Base-by-base conservation (phyloP, 805 yeast genomes). In the Metschnikowia dekortorum region DNA sequence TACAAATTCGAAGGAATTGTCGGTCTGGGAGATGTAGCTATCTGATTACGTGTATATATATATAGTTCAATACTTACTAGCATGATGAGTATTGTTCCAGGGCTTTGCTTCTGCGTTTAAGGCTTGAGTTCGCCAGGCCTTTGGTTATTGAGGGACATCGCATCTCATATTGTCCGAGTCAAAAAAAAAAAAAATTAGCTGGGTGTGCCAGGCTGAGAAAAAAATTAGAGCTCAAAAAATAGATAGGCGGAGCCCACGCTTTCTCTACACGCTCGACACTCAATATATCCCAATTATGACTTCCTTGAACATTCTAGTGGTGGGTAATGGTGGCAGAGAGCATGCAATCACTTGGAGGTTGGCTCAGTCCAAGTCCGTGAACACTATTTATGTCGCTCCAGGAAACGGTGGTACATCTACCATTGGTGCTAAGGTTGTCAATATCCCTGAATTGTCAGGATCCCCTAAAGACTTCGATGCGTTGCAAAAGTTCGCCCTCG, bases 251-350 rank as follows among this genome's bases (percentile, higher is more conserved):
- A 32, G 38, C 38, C 18, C 34, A 42, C 45, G 45, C 28, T 33
- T 42, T 33, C 37, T 42, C 45, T 30, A 42, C 45, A 22, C 45
- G 38, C 9, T 39, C 34, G 33, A 29, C 43, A 22, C 37, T 26
- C 38, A 44, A 41, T 38, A 36, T 44, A 34, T 14, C n/a, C 30
- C 16, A 4, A 26, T 26, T 40, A 56, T 58, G 60, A 28, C 60
- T 40, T 47, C 50, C 45, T 50, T 57, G 41, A 55, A 54, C 52
- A 47, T 94, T 58, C 82, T 94, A 54, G 84, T 94, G 57, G 80
- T 94, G 59, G 99, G 99, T 63, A 89, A 87, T 72, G 99, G 99
- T 67, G 99, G 99, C 59, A 90, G 99, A 76, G 99, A 94, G 71
- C 97, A 94, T 68, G 98, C 98, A 48, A 78, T 94, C 53, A 87